phyloP scores from a whole-genome alignment of 2,329 filamentous ascomycete genomes.

The Exutisphaerella laricina region DNA sequence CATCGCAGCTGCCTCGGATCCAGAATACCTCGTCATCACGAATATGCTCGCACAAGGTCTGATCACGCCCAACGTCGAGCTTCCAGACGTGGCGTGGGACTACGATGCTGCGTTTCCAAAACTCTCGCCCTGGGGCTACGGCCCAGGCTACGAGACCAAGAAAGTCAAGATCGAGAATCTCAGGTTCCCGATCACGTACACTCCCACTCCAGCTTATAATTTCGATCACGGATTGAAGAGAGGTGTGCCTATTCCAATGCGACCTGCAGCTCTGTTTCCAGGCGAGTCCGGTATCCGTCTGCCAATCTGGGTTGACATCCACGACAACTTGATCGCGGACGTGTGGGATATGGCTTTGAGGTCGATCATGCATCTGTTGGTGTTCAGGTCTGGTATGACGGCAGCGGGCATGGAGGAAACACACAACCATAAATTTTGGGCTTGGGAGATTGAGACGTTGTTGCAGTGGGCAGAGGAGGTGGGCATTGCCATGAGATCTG shows the following conservation, averaged over 20 bases:
- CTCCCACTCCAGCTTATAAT: slow-evolving; percentile 55
- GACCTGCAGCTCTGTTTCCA: slow-evolving; percentile 8
- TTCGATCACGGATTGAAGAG: slow-evolving; percentile 50
- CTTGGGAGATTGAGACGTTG: slow-evolving; percentile 57
- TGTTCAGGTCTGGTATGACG: slow-evolving; percentile 56
- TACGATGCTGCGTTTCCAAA: slow-evolving; percentile 37
- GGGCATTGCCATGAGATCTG: slow-evolving; percentile 47
- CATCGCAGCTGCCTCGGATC: slow-evolving; percentile 56
- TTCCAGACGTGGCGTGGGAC: slow-evolving; percentile 55
- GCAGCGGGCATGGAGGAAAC: slow-evolving; percentile 50
- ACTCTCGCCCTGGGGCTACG: slow-evolving; percentile 61
- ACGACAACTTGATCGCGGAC: slow-evolving; percentile 52
- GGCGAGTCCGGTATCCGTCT: slow-evolving; percentile 36
- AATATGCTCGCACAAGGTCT: slow-evolving; percentile 59
- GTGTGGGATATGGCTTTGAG: slow-evolving; percentile 62
- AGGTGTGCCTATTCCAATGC: slow-evolving; percentile 31
- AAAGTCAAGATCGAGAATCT: slow-evolving; percentile 61
- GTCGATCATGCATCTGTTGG: slow-evolving; percentile 57
- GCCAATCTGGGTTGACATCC: slow-evolving; percentile 69
- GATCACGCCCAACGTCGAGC: slow-evolving; percentile 49
- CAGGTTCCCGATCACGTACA: slow-evolving; percentile 57
- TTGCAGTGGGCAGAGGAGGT: slow-evolving; percentile 54
- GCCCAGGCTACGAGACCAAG: slow-evolving; percentile 65
- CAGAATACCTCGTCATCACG: slow-evolving; percentile 60
- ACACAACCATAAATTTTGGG: slow-evolving; percentile 55